Base-by-base conservation (phyloP, 768 basidiomycete species). In the Leccinum olivaceopallidum region DNA sequence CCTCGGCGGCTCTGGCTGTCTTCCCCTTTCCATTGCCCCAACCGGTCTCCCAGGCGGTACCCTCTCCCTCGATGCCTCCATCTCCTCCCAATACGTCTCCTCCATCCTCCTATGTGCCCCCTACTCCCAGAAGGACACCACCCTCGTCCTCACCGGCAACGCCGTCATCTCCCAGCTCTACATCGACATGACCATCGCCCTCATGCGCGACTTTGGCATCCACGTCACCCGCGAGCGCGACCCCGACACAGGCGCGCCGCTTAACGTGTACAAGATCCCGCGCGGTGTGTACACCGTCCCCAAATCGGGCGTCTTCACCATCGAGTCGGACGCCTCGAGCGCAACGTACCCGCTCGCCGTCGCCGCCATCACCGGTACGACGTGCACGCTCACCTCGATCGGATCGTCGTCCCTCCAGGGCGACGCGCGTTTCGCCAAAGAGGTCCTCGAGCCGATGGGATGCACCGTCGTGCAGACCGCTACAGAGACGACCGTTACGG, bases 181-280 rank as follows among this genome's bases (percentile, higher is more conserved):
- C 78, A 98, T 99, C 74, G 95, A 99, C 77, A 98, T 98, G 97
- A 98, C 97, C 9, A 90, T 97, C 66, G 87, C 94, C 9, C 97
- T 99, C 89, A 98, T 99, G 97, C 81, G 81, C 63, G 85, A 89
- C 8, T 99, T 99, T 71, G 96, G 95, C 4, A 79, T 98, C 62
- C 66, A 80, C 9, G 95, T 94, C 53, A 75, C 77, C 77, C 85
- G 96, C 52, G 81, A 89, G 60, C 72, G 67, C 16, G 92, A 91
- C 65, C 65, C 81, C 0, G 73, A 69, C 30, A 83, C 84, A 0
- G 89, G 92, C 6, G 81, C 84, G 54, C 76, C 75, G 2, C 78
- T 91, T 59, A 89, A 98, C 71, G 77, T 92, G 34, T 99, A 99
- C 76, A 84, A 86, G 63, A 94, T 99, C 59, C 96, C 96, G 2